A percentile compares a stretch with the other conserved stretches of the same genome.
These are phyloP conservation scores for Plasmodium yoelii DNA, from an alignment of 169 alveolate species.

Conservation along the genomic window DNA sequence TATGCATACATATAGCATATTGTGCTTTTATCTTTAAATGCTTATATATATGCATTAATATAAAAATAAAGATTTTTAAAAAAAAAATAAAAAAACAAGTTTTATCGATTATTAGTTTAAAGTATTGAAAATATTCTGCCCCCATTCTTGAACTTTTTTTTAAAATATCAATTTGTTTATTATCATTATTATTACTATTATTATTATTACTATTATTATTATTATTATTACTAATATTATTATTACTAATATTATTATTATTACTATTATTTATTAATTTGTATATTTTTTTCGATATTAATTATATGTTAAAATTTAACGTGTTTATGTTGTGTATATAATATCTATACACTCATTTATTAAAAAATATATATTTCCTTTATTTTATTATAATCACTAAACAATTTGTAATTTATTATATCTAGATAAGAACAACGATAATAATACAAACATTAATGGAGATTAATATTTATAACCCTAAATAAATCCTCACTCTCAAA, in stretches of 20 bases:
- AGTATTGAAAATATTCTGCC: not conserved
- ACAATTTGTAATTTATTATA: too few relatives aligned
- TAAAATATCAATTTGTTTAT: constrained; percentile 5
- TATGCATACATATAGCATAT: not conserved
- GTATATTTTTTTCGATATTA: not conserved
- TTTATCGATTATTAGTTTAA: not conserved
- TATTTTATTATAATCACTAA: not conserved
- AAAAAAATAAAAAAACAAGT: constrained; percentile 1
- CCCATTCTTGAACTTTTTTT: constrained; percentile 3
- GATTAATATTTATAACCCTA: too few relatives aligned
- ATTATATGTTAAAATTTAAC: too few relatives aligned
- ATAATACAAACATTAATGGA: too few relatives aligned
- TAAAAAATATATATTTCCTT: not conserved
- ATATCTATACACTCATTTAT: not conserved
- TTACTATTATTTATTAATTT: not conserved
- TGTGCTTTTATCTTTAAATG: not conserved
- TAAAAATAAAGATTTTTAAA: not conserved
- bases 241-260: too few relatives aligned
- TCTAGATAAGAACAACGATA: too few relatives aligned
- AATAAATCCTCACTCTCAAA: too few relatives aligned
- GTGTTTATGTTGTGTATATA: not conserved
- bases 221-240: too few relatives aligned
- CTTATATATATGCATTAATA: constrained; percentile 8
- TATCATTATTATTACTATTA: not conserved
- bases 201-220: too few relatives aligned